Percentiles rank a stretch among this genome's conserved stretches.
These are phyloP conservation scores for Hysterangium stoloniferum DNA, from an alignment of 768 basidiomycete genomes.

Conservation along the genomic window DNA sequence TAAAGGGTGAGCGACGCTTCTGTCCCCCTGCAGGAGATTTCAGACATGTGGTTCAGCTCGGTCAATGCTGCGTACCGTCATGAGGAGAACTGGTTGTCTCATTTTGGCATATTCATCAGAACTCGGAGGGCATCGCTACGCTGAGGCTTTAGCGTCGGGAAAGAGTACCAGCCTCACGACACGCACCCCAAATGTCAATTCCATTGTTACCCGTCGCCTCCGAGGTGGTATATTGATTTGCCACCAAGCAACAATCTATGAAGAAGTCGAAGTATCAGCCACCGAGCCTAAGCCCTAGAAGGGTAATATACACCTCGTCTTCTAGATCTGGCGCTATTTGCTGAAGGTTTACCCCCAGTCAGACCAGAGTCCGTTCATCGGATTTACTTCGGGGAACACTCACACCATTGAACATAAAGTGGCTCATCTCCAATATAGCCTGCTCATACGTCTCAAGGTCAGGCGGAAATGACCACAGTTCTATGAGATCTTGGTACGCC, in stretches of 20 bases:
- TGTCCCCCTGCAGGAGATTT: constrained; percentile 45
- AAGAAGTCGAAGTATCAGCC: not conserved
- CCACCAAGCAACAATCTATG: constrained; percentile 62
- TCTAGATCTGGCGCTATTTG: constrained; percentile 47
- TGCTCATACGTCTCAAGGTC: constrained; percentile 65
- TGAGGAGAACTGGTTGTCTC: constrained; percentile 55
- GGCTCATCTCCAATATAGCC: constrained; percentile 50
- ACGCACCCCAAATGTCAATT: constrained; percentile 55
- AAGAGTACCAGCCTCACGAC: not conserved
- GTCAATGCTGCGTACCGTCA: constrained; percentile 42
- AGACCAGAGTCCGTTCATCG: not conserved
- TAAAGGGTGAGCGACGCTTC: constrained; percentile 43
- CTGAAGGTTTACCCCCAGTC: constrained; percentile 25
- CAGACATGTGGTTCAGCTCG: constrained; percentile 3
- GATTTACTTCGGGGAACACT: constrained; percentile 18
- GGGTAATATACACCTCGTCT: constrained; percentile 47
- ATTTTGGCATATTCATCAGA: constrained; percentile 43
- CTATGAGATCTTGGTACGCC: constrained; percentile 55
- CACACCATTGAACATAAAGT: constrained; percentile 50
- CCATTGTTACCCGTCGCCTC: constrained; percentile 41
- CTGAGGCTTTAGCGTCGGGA: not conserved
- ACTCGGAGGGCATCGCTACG: constrained; percentile 48
- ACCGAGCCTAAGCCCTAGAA: not conserved
- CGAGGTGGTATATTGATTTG: constrained; percentile 46
- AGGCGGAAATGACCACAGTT: constrained; percentile 55